These are phyloP conservation scores for Skeletonema menzelii DNA, from an alignment of 108 stramenopile genomes.

Conservation along the genomic window DNA sequence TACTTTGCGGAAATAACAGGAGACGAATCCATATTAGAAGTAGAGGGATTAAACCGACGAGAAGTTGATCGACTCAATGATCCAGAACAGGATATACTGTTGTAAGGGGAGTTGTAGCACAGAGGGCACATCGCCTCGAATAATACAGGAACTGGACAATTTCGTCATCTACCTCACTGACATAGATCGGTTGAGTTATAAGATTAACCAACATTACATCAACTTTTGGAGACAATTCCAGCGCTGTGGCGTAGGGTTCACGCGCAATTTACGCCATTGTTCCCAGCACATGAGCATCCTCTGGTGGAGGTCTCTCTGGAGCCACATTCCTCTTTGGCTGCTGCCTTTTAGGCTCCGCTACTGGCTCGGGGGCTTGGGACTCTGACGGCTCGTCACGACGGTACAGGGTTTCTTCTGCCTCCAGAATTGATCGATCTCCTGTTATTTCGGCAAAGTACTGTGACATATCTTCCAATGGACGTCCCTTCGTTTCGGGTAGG, in stretches of 20 bases:
- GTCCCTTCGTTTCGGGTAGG: constrained; percentile 86
- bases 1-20: constrained; percentile 88
- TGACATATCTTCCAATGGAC: constrained; percentile 86
- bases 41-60: constrained; percentile 46
- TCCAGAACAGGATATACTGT: too few relatives aligned
- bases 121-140: too few relatives aligned
- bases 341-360: not conserved
- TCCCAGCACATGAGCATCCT: constrained; percentile 43
- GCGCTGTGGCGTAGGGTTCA: not conserved
- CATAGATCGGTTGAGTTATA: too few relatives aligned
- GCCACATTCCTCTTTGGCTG: constrained; percentile 10
- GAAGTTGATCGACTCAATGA: not conserved
- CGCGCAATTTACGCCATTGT: constrained; percentile 48
- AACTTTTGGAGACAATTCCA: too few relatives aligned
- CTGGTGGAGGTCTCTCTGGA: constrained; percentile 28
- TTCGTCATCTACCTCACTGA: too few relatives aligned
- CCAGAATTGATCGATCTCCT: constrained; percentile 65
- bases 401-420: constrained; percentile 56
- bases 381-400: not conserved
- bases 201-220: too few relatives aligned
- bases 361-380: not conserved
- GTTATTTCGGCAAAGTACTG: constrained; percentile 87
- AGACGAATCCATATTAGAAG: constrained; percentile 68
- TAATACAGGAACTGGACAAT: too few relatives aligned
- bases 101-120: too few relatives aligned